Evolutionary conservation across 1,284 basidiomycete species (phyloP).

Genomic region (Psilocybe mexicana): DNA sequence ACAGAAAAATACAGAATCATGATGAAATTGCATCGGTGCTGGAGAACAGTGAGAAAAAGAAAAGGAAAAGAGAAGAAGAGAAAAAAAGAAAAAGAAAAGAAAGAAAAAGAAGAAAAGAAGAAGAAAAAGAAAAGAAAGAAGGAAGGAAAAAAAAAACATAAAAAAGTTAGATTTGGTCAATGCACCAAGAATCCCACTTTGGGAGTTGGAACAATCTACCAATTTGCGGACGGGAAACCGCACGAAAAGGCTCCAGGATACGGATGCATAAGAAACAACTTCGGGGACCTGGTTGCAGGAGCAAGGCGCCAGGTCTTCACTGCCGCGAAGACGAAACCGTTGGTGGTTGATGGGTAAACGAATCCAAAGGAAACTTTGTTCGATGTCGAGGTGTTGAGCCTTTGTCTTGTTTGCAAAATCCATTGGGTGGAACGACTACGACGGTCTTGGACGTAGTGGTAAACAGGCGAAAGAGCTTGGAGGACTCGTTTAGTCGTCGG

Average conservation of each 20-base stretch:
- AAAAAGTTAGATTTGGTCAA: too few species aligned
- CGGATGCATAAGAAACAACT: conserved; percentile 74
- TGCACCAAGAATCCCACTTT: conserved; percentile 45
- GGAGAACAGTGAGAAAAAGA: too few species aligned
- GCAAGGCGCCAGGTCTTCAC: conserved; percentile 73
- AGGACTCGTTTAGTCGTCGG: conserved; percentile 68
- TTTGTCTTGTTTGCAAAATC: conserved; percentile 34
- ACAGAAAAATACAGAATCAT: too few species aligned
- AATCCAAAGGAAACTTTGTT: not conserved
- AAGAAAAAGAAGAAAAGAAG: too few species aligned
- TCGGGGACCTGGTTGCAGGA: conserved; percentile 60
- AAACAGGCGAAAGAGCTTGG: conserved; percentile 62
- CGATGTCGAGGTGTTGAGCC: not conserved
- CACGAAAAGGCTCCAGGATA: conserved; percentile 60
- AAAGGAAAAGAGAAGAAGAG: too few species aligned
- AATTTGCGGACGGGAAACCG: conserved; percentile 75
- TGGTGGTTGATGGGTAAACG: conserved; percentile 31
- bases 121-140: too few species aligned
- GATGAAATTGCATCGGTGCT: too few species aligned
- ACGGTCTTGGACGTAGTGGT: conserved; percentile 57
- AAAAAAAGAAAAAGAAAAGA: too few species aligned
- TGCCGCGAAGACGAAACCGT: conserved; percentile 80
- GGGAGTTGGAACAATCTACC: conserved; percentile 81
- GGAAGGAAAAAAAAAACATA: too few species aligned
- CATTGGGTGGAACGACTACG: conserved; percentile 50